Evolutionary conservation across 768 basidiomycete species (phyloP).

Genomic region (Tremella yokohamensis): DNA sequence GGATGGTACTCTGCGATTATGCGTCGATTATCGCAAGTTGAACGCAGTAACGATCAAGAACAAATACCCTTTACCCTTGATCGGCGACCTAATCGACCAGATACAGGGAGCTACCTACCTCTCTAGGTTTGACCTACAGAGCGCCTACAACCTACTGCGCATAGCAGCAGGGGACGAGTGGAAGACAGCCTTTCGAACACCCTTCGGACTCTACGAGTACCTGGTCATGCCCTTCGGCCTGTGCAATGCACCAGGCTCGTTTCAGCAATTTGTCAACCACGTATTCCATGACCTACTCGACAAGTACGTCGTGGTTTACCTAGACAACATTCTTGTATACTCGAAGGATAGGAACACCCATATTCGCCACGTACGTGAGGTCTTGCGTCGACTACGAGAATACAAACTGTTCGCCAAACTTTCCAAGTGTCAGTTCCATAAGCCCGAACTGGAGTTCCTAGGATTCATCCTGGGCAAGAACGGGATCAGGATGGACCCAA

Average conservation of each 20-base stretch:
- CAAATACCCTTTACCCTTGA: constrained; percentile 31
- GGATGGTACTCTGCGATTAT: constrained; percentile 45
- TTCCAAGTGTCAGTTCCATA: constrained; percentile 34
- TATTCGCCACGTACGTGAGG: constrained; percentile 15
- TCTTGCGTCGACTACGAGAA: constrained; percentile 20
- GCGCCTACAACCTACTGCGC: constrained; percentile 54
- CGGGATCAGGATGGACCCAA: constrained; percentile 15
- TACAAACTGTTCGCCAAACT: constrained; percentile 20
- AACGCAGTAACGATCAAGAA: constrained; percentile 28
- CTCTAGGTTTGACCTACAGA: constrained; percentile 50
- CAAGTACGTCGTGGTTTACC: constrained; percentile 17
- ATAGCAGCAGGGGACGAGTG: constrained; percentile 54
- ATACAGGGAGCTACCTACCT: constrained; percentile 19
- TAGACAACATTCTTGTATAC: constrained; percentile 38
- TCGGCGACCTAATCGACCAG: constrained; percentile 25
- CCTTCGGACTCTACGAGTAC: constrained; percentile 30
- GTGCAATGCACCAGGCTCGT: constrained; percentile 29
- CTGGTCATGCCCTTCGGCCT: constrained; percentile 37
- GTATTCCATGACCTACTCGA: constrained; percentile 23
- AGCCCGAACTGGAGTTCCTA: constrained; percentile 22
- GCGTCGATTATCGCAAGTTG: constrained; percentile 49
- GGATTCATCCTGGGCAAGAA: constrained; percentile 20
- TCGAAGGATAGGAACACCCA: constrained; percentile 19
- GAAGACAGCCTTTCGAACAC: constrained; percentile 54
- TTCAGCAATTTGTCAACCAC: constrained; percentile 34